Evolutionary conservation across 1,284 basidiomycete species (phyloP).

Genomic region (Austroboletus niveus): DNA sequence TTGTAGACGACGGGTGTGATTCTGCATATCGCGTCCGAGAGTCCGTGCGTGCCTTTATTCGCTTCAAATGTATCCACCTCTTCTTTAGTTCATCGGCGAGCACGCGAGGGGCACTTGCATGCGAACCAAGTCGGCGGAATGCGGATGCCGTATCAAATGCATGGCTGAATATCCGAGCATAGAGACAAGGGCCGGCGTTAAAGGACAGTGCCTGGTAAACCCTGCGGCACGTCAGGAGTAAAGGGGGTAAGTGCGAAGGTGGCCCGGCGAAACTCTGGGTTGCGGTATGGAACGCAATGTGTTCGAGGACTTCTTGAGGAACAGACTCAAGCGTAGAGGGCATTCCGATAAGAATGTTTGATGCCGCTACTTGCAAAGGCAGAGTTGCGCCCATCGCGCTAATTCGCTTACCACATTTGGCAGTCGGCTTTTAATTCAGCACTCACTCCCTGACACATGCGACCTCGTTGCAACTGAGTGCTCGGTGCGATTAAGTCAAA

Average conservation of each 20-base stretch:
- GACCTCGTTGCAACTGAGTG: not conserved
- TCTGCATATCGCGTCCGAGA: slow-evolving; percentile 29
- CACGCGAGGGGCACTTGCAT: slow-evolving; percentile 38
- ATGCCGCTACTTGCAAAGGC: not conserved
- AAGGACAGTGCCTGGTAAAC: slow-evolving; percentile 50
- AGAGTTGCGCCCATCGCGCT: not conserved
- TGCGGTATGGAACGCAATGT: slow-evolving; percentile 58
- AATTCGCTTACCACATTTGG: slow-evolving; percentile 11
- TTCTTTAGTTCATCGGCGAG: slow-evolving; percentile 58
- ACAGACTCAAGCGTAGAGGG: slow-evolving; percentile 31
- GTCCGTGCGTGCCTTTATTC: slow-evolving; percentile 46
- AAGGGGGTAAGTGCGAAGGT: slow-evolving; percentile 46
- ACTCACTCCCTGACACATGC: slow-evolving; percentile 6
- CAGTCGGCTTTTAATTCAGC: not conserved
- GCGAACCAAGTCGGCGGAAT: slow-evolving; percentile 50
- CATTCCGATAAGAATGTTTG: slow-evolving; percentile 12
- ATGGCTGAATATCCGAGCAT: slow-evolving; percentile 62
- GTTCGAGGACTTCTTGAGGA: slow-evolving; percentile 70
- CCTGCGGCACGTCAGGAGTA: slow-evolving; percentile 54
- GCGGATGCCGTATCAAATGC: slow-evolving; percentile 68
- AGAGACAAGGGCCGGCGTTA: slow-evolving; percentile 57
- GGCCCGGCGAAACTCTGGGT: slow-evolving; percentile 53
- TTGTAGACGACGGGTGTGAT: slow-evolving; percentile 27
- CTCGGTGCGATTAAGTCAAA: not conserved
- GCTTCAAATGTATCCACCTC: slow-evolving; percentile 52